These are phyloP conservation scores for Debaryomyces fabryi DNA, from an alignment of 1,139 yeast species.

Conservation along the genomic window DNA sequence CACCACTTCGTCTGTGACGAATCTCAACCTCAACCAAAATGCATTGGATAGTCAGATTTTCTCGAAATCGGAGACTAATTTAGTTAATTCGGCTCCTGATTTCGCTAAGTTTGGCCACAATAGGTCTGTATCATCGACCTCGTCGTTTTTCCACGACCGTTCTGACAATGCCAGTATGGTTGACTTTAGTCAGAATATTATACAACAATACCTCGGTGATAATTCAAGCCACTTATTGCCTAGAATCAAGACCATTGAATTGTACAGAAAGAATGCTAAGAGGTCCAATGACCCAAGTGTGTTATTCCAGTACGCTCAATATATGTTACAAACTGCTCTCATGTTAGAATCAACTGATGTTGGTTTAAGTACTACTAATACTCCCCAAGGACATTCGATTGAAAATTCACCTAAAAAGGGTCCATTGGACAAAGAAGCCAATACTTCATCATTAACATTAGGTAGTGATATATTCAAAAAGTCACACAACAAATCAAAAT, in stretches of 20 bases:
- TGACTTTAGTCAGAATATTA: conserved; percentile 45
- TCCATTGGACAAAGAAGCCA: conserved; percentile 16
- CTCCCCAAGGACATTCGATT: conserved; percentile 7
- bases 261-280: conserved; percentile 84
- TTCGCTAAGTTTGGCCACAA: conserved; percentile 29
- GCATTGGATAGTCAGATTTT: conserved; percentile 12
- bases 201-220: conserved; percentile 57
- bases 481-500: conserved; percentile 21
- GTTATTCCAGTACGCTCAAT: conserved; percentile 88
- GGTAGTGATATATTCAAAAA: conserved; percentile 12
- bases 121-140: conserved; percentile 44
- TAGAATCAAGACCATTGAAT: conserved; percentile 81
- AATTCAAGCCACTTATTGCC: conserved; percentile 63
- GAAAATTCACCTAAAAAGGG: conserved; percentile 31
- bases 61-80: conserved; percentile 36
- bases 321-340: conserved; percentile 83
- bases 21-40: conserved; percentile 29
- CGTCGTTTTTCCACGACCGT: conserved; percentile 41
- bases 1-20: conserved; percentile 43
- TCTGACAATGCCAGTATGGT: conserved; percentile 39
- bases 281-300: conserved; percentile 84
- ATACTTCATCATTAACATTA: conserved; percentile 9
- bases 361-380: conserved; percentile 8
- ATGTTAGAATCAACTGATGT: conserved; percentile 42
- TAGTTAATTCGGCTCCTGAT: conserved; percentile 20